These are phyloP conservation scores for Vanrija sp. DNA, from an alignment of 1,284 basidiomycete genomes.

Conservation along the genomic window DNA sequence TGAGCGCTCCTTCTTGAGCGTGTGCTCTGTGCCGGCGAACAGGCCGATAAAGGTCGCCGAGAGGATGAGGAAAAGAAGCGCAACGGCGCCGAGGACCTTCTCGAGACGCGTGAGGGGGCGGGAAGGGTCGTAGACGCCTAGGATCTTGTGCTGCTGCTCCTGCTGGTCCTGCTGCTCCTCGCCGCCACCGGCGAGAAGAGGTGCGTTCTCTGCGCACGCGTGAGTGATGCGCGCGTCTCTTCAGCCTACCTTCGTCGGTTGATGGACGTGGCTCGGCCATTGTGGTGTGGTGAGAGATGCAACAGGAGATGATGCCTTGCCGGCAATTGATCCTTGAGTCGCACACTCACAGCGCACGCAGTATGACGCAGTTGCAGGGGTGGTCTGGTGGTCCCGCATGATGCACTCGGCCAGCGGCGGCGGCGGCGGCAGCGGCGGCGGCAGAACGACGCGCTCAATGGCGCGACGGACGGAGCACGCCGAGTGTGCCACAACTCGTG, in stretches of 20 bases:
- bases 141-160: slow-evolving; percentile 2
- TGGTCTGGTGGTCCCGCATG: not conserved
- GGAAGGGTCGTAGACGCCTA: slow-evolving; percentile 37
- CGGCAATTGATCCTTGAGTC: not conserved
- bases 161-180: slow-evolving; percentile 9
- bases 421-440: too few relatives aligned
- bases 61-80: slow-evolving; percentile 73
- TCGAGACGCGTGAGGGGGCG: slow-evolving; percentile 78
- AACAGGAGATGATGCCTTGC: not conserved
- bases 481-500: too few relatives aligned
- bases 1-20: slow-evolving; percentile 57
- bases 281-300: not conserved
- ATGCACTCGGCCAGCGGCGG: too few relatives aligned
- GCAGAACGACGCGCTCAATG: too few relatives aligned
- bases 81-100: slow-evolving; percentile 70
- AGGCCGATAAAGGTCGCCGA: slow-evolving; percentile 85
- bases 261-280: slow-evolving; percentile 47
- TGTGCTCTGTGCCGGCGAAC: slow-evolving; percentile 80
- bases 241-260: slow-evolving; percentile 45
- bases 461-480: too few relatives aligned
- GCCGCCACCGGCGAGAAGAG: slow-evolving; percentile 34
- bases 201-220: slow-evolving; percentile 44
- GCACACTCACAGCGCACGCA: not conserved
- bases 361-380: slow-evolving; percentile 4
- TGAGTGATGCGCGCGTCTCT: not conserved